Evolutionary conservation across 371 early-diverging fungal species (phyloP), one percentile per base, ranked within the genome.

Genomic region (Apophysomyces variabilis): DNA sequence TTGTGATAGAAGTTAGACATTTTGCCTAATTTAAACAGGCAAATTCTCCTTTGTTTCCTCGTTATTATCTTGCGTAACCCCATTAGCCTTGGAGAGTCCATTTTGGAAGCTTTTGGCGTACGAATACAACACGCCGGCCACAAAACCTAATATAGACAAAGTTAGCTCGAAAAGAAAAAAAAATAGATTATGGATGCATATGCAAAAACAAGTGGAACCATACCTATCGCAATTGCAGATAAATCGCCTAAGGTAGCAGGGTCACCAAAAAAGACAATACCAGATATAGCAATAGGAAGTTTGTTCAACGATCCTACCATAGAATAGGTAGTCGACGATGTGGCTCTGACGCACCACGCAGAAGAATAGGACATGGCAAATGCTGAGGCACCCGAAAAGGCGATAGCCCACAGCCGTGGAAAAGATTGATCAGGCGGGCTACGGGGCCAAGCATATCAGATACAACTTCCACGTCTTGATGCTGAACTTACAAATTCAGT

Each of bases 281-380:
- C 99, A 60, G 94, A 91, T 38, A 96, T 82, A 18, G 99, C 95
- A 58, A 99, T 93, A 7, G 99, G 96, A 36, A 99, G 83, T 74
- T 99, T 99, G 83, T 99, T 99, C 43, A 99, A 87, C 9, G 99
- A 98, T 14, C 99, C 99, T 16, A 96, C 94, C 99, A 99, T 99
- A 58, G 94, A 93, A 80, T 97, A 95, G 0, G 99, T 98, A 9
- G 99, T 99, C 1, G 99, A 95, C 3, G 90, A 88, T 14, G 99
- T 95, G 6, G 92, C 91, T 66, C 97, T 90, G 16, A 99, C 90
- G 75, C 97, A 95, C 98, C 97, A 98, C 2, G 95, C 92, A 60
- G 94, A 93, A 44, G 92, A 88, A 77, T 94, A 97, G 9, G 94
- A 90, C 76, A 98, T 99, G 57, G 88, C 90, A 84, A 98, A 97